These are phyloP conservation scores for Rugonectria rugulosa DNA, from an alignment of 2,329 filamentous ascomycete genomes.

Conservation along the genomic window DNA sequence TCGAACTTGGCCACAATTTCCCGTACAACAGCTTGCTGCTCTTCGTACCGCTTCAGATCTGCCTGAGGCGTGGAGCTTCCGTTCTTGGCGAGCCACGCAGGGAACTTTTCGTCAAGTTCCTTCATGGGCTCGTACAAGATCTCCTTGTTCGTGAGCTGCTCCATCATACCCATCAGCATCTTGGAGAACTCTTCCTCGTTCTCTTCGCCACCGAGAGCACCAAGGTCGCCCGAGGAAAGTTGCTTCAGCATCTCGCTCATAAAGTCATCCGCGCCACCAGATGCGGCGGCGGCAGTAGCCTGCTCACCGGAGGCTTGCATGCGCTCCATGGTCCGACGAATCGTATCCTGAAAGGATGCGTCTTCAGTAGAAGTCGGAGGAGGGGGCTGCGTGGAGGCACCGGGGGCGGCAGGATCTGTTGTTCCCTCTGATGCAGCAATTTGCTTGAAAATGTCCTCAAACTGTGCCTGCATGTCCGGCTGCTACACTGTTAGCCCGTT, in stretches of 20 bases:
- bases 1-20: constrained; percentile 94
- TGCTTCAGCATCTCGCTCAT: constrained; percentile 93
- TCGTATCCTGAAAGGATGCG: constrained; percentile 88
- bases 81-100: constrained; percentile 86
- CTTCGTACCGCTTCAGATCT: constrained; percentile 81
- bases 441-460: constrained; percentile 80
- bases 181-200: constrained; percentile 88
- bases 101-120: constrained; percentile 92
- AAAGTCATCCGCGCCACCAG: constrained; percentile 76
- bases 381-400: constrained; percentile 38
- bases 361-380: constrained; percentile 55
- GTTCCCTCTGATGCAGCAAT: constrained; percentile 62
- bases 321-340: constrained; percentile 91
- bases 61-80: constrained; percentile 68
- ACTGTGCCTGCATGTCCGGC: constrained; percentile 79
- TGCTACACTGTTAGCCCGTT: constrained; percentile 35
- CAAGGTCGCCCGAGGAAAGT: constrained; percentile 68
- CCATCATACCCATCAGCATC: constrained; percentile 98
- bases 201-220: constrained; percentile 59
- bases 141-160: constrained; percentile 97
- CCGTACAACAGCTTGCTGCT: constrained; percentile 79
- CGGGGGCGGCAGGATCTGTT: constrained; percentile 32
- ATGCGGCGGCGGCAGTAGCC: constrained; percentile 79
- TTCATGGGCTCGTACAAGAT: constrained; percentile 99
- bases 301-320: constrained; percentile 91